Percentiles rank a stretch among this genome's conserved stretches.
These are phyloP conservation scores for Pluteus cervinus DNA, from an alignment of 768 basidiomycete genomes.

Conservation along the genomic window DNA sequence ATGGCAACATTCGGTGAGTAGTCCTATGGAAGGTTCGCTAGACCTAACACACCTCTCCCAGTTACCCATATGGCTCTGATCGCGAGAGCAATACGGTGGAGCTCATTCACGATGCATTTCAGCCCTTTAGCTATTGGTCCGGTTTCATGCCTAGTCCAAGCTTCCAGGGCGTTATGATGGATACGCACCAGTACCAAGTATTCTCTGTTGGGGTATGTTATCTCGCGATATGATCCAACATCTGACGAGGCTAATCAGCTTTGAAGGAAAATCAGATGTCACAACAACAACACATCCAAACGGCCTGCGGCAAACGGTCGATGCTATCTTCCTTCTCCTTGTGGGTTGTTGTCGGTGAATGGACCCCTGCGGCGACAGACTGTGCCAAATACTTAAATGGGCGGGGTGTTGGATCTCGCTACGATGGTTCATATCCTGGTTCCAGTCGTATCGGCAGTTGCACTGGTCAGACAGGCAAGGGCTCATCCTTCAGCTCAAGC, in stretches of 20 bases:
- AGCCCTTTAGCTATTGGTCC: slow-evolving; percentile 63
- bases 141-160: slow-evolving; percentile 50
- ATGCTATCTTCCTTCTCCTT: slow-evolving; percentile 50
- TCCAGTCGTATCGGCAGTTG: slow-evolving; percentile 72
- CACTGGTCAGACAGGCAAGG: slow-evolving; percentile 65
- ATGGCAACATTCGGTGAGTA: slow-evolving; percentile 60
- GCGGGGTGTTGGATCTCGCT: slow-evolving; percentile 62
- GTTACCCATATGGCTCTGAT: slow-evolving; percentile 27
- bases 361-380: slow-evolving; percentile 73
- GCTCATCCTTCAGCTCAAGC: slow-evolving; percentile 60
- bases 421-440: slow-evolving; percentile 59
- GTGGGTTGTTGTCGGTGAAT: slow-evolving; percentile 87
- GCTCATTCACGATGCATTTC: slow-evolving; percentile 77
- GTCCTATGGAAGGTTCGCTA: not conserved
- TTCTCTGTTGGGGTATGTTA: slow-evolving; percentile 51
- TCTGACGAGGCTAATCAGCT: slow-evolving; percentile 1
- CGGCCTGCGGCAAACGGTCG: slow-evolving; percentile 46
- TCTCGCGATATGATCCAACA: not conserved
- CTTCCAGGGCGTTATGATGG: slow-evolving; percentile 66
- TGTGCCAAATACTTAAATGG: slow-evolving; percentile 84
- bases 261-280: slow-evolving; percentile 39
- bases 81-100: slow-evolving; percentile 59
- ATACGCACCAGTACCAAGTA: slow-evolving; percentile 77
- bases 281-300: slow-evolving; percentile 49
- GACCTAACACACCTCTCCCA: slow-evolving; percentile 12